A percentile compares a stretch with the other conserved stretches of the same genome.
phyloP scores from a whole-genome alignment of 23 red algal genomes.

The Gracilariopsis chorda region DNA sequence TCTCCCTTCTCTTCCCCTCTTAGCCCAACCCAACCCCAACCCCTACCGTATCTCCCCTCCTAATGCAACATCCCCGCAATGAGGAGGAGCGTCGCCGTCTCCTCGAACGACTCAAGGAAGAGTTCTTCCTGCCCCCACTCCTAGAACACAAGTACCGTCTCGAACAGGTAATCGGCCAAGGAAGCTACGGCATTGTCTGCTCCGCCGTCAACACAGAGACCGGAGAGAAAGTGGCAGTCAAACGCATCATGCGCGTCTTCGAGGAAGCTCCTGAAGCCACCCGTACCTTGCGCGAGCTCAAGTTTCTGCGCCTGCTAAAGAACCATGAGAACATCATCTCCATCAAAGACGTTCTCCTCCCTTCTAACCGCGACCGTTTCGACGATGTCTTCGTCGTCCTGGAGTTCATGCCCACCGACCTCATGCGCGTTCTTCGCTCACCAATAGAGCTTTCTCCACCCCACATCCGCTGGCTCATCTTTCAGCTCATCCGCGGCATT shows the following conservation, averaged over 20 bases:
- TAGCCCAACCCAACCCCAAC: neutral
- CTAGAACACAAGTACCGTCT: slow-evolving; percentile 59
- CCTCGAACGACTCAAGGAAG: slow-evolving; percentile 54
- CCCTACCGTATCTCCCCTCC: neutral
- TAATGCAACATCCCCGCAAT: slow-evolving; percentile 32
- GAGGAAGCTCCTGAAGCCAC: slow-evolving; percentile 76
- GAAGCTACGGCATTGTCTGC: slow-evolving; percentile 87
- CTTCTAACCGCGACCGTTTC: slow-evolving; percentile 80
- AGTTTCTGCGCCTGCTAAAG: slow-evolving; percentile 84
- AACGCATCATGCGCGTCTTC: slow-evolving; percentile 89
- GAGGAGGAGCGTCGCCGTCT: slow-evolving; percentile 67
- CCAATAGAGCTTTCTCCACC: slow-evolving; percentile 71
- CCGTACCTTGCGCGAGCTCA: slow-evolving; percentile 81
- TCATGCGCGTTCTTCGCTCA: slow-evolving; percentile 82
- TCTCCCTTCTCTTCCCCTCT: neutral
- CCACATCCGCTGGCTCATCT: slow-evolving; percentile 93
- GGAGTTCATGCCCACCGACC: slow-evolving; percentile 93
- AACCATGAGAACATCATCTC: slow-evolving; percentile 86
- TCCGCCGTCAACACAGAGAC: slow-evolving; percentile 86
- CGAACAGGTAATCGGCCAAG: slow-evolving; percentile 75
- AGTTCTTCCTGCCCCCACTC: slow-evolving; percentile 74
- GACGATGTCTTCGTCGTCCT: slow-evolving; percentile 98
- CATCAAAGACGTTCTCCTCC: slow-evolving; percentile 88
- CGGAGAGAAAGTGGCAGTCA: slow-evolving; percentile 82
- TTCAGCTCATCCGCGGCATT: slow-evolving; percentile 90